phyloP scores from a whole-genome alignment of 257 asterid species.

The Nicotiana attenuata region DNA sequence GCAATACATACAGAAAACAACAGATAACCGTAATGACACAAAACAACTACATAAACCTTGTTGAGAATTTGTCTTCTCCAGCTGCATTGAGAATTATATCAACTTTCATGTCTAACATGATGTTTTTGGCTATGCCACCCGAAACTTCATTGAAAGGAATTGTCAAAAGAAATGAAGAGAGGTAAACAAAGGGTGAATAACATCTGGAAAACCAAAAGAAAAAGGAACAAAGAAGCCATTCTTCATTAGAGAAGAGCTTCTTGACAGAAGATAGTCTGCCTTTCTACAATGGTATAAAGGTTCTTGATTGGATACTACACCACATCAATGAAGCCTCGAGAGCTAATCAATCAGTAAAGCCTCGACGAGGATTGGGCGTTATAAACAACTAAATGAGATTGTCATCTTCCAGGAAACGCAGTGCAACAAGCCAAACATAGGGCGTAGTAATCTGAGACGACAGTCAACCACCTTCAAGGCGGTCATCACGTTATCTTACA shows the following conservation, averaged over 20 bases:
- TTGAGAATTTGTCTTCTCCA: neutral
- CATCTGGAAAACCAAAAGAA: too few relatives aligned
- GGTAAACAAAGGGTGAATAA: neutral
- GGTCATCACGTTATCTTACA: neutral
- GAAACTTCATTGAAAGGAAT: neutral
- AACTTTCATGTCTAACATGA: neutral
- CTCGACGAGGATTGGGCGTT: neutral
- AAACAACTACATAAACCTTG: neutral
- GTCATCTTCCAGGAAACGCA: neutral
- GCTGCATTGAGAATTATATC: neutral
- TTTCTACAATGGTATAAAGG: neutral
- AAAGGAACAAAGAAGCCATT: neutral
- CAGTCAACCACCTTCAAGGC: neutral
- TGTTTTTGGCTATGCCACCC: too few relatives aligned
- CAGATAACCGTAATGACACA: neutral
- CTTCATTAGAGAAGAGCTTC: neutral
- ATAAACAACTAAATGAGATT: neutral
- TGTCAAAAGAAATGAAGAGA: neutral
- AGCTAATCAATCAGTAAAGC: neutral
- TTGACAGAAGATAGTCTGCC: neutral
- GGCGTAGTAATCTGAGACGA: neutral
- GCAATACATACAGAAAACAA: neutral
- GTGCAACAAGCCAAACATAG: neutral
- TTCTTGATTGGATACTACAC: neutral
- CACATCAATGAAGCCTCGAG: neutral